Percentiles rank a stretch among this genome's conserved stretches.
Conservation (phyloP, 208 protist species). For the Paratrypanosoma confusum region DNA sequence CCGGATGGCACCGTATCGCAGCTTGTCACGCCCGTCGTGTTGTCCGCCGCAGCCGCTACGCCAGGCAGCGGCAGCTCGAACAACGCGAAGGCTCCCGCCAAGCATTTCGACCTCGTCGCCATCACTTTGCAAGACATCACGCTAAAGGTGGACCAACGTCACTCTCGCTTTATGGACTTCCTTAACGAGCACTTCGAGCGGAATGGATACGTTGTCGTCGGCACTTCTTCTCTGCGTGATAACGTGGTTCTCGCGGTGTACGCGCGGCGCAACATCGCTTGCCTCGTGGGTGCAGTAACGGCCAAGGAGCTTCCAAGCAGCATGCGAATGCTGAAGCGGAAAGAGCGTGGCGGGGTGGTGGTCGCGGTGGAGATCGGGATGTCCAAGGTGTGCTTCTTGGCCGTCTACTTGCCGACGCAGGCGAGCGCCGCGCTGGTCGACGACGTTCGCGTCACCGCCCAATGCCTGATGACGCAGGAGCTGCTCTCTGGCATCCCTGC, state of each 20-base stretch:
- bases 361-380: conserved; percentile 3
- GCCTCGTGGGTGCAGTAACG: conserved; percentile 3
- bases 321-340: conserved; percentile 1
- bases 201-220: conserved; percentile 1
- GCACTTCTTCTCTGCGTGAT: background rate
- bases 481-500: conserved; percentile 5
- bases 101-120: conserved; percentile 4
- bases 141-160: conserved; percentile 1
- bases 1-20: background rate
- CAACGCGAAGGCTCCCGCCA: background rate
- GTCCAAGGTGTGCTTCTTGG: conserved; percentile 9
- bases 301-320: conserved; percentile 3
- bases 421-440: conserved; percentile 1
- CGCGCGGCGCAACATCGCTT: conserved; percentile 4
- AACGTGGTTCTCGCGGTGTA: conserved; percentile 7
- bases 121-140: conserved; percentile 6
- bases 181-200: conserved; percentile 4
- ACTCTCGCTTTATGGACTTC: conserved; percentile 6
- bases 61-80: background rate
- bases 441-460: conserved; percentile 2
- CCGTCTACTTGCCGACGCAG: conserved; percentile 2
- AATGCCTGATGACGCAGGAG: conserved; percentile 6
- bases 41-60: background rate
- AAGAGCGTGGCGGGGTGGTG: conserved; percentile 7
- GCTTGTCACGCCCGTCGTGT: background rate